Base-by-base conservation (phyloP, 1,284 basidiomycete species). In the Golubevia sp. region DNA sequence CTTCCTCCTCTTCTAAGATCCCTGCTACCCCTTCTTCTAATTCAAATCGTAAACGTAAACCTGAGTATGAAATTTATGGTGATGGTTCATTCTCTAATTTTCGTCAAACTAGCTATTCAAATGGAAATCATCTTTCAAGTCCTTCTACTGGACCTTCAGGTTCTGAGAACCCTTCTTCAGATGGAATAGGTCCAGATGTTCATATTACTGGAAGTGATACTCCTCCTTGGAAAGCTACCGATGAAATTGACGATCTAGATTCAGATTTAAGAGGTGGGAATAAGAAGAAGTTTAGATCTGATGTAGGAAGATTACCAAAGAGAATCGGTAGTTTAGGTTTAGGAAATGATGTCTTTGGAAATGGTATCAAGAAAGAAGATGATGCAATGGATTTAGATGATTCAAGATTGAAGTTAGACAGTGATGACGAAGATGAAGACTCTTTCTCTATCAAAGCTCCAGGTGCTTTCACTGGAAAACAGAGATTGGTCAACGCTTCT, bases 181-280 rank as follows among this genome's bases (percentile, higher is more conserved):
- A 52, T 26, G 25, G 50, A 23, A 23, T 26, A 18, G 48, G 24
- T 2, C 55, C 59, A 1, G 51, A 61, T 1, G 76, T 79, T 2
- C 77, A 77, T 60, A 63, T 81, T 55, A 62, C 69, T 21, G 75
- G 76, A 24, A 73, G 71, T 62, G 77, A 80, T 56, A 72, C 74
- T 24, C 71, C 74, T n/a, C 74, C 75, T 2, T 77, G 73, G 73
- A 67, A 69, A 27, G 64, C 70, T 50, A 68, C 67, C 20, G 66
- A 68, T 11, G 71, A 70, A 49, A 64, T 63, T 2, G 71, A 71
- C 34, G 57, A 58, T 27, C 44, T 48, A n/a, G 57, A 34, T 34
- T 3, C 5, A 27, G 21, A n/a, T 49, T n/a, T 26, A 58, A 21
- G 57, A 58, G 2, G 26, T 34, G 57, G 49, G 38, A 62, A 71